Base-by-base conservation (phyloP, 2,329 filamentous ascomycete species). In the Teratosphaeria viscida region DNA sequence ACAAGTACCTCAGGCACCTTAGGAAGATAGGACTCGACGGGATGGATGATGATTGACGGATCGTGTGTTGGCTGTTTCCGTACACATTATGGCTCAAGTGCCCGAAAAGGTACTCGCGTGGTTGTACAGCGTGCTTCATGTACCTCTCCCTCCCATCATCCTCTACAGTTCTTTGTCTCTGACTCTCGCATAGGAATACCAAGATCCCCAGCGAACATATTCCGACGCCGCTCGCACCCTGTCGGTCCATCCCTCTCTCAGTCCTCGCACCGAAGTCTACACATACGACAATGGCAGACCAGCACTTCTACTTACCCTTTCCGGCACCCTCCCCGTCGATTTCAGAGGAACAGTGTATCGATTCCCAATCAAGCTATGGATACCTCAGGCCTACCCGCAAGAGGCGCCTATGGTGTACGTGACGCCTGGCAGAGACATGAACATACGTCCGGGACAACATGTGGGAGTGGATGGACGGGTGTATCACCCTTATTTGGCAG, bases 401-500 rank as follows among this genome's bases (percentile, higher is more conserved):
- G 90, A 95, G 68, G 81, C 90, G 0, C 94, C 94, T 1, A 82
- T 97, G 54, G 84, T 88, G 60, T 97, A 96, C 73, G 90, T 97
- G 52, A 92, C 86, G 6, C 92, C 94, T 2, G 90, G 89, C 5
- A 87, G 89, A 65, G 88, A 85, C 64, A 97, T 99, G 90, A 77
- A 88, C 65, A 87, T 99, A 52, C 83, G 92, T 23, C 90, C 92
- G 0, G 94, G 94, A 0, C 94, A 99, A 71, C 91, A 99, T 78
- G 91, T 99, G 61, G 91, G 94, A 70, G 86, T 89, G 5, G 92
- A 97, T 69, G 94, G 94, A 29, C 87, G 89, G 72, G 84, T 97
- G 64, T 99, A 97, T 72, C 94, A 99, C 72, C 94, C 94, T 43
- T 99, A 97, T 73, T 78, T 99, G 54, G 89, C 90, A 35, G 86